phyloP scores from a whole-genome alignment of 2,329 filamentous ascomycete species.

The Colletotrichum sp. region DNA sequence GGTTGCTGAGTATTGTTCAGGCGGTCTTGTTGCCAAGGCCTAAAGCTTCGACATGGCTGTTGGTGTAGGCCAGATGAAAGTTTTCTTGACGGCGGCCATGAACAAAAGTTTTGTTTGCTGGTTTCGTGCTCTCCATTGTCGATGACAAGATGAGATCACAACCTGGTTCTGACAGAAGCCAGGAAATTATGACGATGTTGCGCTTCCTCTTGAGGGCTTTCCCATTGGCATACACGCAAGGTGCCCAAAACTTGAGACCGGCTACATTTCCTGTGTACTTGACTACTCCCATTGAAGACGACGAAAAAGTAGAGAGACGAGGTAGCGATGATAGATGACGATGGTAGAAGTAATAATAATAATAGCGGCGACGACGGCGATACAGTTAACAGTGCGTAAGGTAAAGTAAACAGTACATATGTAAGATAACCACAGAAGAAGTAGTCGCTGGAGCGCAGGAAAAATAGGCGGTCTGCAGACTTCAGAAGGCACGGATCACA shows the following conservation, averaged over 20 bases:
- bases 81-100: background rate
- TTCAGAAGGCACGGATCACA: background rate
- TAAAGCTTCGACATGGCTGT: background rate
- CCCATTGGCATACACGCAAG: background rate
- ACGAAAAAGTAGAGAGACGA: rapidly evolving
- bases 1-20: background rate
- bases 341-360: background rate
- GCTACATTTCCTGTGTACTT: background rate
- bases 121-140: background rate
- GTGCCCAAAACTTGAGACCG: background rate
- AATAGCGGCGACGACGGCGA: background rate
- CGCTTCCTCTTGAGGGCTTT: background rate
- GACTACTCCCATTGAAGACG: background rate
- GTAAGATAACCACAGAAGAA: background rate
- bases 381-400: background rate
- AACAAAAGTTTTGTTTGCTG: background rate
- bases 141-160: background rate
- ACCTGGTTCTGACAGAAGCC: background rate
- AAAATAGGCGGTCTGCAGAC: background rate
- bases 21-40: background rate
- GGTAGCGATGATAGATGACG: background rate
- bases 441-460: background rate
- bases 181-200: background rate
- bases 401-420: background rate
- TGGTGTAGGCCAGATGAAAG: background rate